Base-by-base conservation (phyloP, 345 rosid genomes). In the Linum trigynum region DNA sequence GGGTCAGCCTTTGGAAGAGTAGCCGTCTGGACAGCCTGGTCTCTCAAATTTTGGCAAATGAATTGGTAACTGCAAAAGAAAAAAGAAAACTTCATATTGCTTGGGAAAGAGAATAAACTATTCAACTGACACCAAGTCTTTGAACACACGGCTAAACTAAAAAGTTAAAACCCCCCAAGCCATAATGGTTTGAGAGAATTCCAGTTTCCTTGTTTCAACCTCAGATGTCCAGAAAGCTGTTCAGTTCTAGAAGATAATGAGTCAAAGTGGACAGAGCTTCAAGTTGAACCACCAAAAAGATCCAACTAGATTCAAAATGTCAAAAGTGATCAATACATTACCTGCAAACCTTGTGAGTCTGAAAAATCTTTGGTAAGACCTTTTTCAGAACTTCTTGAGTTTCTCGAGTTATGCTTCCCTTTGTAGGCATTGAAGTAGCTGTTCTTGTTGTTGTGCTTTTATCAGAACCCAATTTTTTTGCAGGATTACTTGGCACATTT, bases 331-430 rank as follows among this genome's bases (percentile, higher is more conserved):
- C 64, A 67, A 61, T 40, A 5, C 37, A 68, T 45, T 76, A 92
- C 97, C 95, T 84, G 94, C 98, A 92, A 77, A 87, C 97, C 70
- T 90, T 92, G 72, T 84, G 85, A 73, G 68, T 79, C 67, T 82
- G 91, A 66, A 92, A 78, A 63, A 88, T 84, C 71, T 82, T 85
- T 69, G 78, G 89, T 74, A 92, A 65, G 41, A 82, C 86, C 87
- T 90, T 88, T 55, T 72, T 72, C 66, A 92, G 69, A 66, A 85
- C 90, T 72, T 80, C 84, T 67, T 71, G 82, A 62, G 79, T 83
- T 82, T 88, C 97, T 55, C 65, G 73, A 35, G 92, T 69, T 78
- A 90, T 80, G 53, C 75, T 69, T 70, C 67, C 73, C 74, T 64
- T 77, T 38, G 63, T 57, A 12, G 40, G 76, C 42, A 43, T 68